phyloP scores from a whole-genome alignment of 306 rosid genomes.

The Gynostemma pentaphyllum region DNA sequence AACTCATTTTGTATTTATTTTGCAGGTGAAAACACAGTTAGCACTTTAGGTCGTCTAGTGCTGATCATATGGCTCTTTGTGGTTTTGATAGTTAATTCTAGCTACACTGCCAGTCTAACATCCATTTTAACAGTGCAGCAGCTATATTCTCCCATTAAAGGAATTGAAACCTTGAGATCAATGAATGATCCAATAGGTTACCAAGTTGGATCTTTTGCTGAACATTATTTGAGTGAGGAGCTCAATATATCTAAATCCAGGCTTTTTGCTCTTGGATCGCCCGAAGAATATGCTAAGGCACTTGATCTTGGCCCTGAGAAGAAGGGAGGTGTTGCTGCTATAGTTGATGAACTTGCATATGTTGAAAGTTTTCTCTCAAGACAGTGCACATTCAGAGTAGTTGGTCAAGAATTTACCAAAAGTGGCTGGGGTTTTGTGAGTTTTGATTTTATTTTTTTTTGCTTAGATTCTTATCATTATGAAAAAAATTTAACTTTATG shows the following conservation, averaged over 20 bases:
- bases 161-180: conserved; percentile 62
- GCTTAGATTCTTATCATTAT: neutral
- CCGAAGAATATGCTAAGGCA: conserved; percentile 63
- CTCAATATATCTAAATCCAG: conserved; percentile 64
- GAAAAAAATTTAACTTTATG: too few species aligned
- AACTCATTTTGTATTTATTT: conserved; percentile 8
- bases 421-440: conserved; percentile 99
- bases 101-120: conserved; percentile 98
- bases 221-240: conserved; percentile 58
- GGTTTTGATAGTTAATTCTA: conserved; percentile 86
- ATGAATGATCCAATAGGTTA: conserved; percentile 63
- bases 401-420: conserved; percentile 93
- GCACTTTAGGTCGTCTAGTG: conserved; percentile 79
- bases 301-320: conserved; percentile 64
- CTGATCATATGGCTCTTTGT: conserved; percentile 86
- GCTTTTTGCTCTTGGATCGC: conserved; percentile 71
- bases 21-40: conserved; percentile 92
- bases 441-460: conserved; percentile 7
- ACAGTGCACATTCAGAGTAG: conserved; percentile 69
- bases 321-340: conserved; percentile 87
- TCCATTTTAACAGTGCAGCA: conserved; percentile 95
- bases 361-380: conserved; percentile 69
- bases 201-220: conserved; percentile 87
- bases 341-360: conserved; percentile 74
- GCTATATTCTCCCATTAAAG: conserved; percentile 58